These are phyloP conservation scores for Phaffomyces opuntiae DNA, from an alignment of 805 yeast genomes.

Conservation along the genomic window DNA sequence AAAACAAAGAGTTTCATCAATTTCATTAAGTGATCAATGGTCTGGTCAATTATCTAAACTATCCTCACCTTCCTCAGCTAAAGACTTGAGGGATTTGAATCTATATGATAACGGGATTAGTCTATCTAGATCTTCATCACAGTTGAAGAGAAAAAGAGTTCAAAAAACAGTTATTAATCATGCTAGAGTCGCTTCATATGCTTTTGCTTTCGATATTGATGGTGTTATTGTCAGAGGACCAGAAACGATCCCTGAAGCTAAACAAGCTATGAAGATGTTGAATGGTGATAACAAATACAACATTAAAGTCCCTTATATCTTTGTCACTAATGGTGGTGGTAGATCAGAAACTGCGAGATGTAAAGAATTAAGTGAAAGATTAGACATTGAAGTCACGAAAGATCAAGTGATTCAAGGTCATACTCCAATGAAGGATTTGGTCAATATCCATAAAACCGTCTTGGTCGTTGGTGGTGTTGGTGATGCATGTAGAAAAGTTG, in stretches of 20 bases:
- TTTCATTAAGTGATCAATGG: constrained; percentile 72
- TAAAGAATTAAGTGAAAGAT: constrained; percentile 55
- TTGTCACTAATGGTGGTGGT: constrained; percentile 92
- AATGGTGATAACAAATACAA: constrained; percentile 74
- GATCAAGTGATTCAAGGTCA: constrained; percentile 90
- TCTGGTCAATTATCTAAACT: constrained; percentile 28
- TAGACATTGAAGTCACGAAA: constrained; percentile 53
- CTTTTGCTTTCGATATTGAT: constrained; percentile 90
- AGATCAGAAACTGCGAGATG: constrained; percentile 72
- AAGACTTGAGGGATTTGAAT: too few species aligned
- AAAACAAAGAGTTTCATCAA: constrained; percentile 55
- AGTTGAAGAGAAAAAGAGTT: not conserved
- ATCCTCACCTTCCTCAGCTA: constrained; percentile 20
- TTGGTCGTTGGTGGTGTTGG: constrained; percentile 88
- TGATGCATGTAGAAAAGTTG: constrained; percentile 76
- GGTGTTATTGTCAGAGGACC: constrained; percentile 88
- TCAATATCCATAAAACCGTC: constrained; percentile 59
- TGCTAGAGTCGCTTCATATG: constrained; percentile 69
- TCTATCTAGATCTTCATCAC: too few species aligned
- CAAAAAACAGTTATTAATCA: constrained; percentile 54
- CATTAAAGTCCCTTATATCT: constrained; percentile 74
- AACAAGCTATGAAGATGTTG: constrained; percentile 60
- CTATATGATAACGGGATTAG: too few species aligned
- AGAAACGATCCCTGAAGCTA: constrained; percentile 74
- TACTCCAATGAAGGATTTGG: constrained; percentile 86